phyloP scores from a whole-genome alignment of 805 yeast genomes.

The Teunomyces tritomae region DNA sequence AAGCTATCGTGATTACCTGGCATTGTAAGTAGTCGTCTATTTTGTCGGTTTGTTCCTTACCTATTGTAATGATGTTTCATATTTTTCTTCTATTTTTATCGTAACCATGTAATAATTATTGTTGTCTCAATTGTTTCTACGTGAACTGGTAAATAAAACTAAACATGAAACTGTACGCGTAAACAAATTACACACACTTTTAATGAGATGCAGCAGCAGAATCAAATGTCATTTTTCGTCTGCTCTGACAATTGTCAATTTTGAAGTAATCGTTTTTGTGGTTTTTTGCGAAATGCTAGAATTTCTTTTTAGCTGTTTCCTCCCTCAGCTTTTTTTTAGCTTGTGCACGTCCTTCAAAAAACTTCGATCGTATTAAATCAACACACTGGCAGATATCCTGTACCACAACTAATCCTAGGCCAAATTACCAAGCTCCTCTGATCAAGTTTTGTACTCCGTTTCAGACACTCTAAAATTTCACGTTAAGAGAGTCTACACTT shows the following conservation, averaged over 20 bases:
- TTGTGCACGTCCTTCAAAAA: conserved; percentile 3
- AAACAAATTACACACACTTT: too few relatives aligned
- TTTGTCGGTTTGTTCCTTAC: background rate
- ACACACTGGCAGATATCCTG: background rate
- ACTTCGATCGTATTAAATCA: conserved; percentile 1
- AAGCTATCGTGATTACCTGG: too few relatives aligned
- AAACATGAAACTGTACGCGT: too few relatives aligned
- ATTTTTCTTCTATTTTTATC: background rate
- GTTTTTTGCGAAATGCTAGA: background rate
- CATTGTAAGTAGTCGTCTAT: background rate
- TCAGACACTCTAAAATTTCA: background rate
- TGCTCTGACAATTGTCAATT: background rate
- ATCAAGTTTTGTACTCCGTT: background rate
- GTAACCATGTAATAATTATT: background rate
- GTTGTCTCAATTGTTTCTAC: background rate
- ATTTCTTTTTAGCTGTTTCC: background rate
- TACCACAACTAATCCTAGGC: background rate
- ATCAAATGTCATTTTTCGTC: background rate
- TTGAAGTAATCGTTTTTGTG: background rate
- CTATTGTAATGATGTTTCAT: background rate
- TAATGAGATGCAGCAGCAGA: too few relatives aligned
- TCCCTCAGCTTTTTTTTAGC: background rate
- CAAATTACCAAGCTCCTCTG: background rate
- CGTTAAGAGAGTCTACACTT: background rate
- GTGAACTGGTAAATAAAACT: too few relatives aligned